Conservation (phyloP, 2,329 filamentous ascomycete genomes). For the Clarireedia monteithiana region DNA sequence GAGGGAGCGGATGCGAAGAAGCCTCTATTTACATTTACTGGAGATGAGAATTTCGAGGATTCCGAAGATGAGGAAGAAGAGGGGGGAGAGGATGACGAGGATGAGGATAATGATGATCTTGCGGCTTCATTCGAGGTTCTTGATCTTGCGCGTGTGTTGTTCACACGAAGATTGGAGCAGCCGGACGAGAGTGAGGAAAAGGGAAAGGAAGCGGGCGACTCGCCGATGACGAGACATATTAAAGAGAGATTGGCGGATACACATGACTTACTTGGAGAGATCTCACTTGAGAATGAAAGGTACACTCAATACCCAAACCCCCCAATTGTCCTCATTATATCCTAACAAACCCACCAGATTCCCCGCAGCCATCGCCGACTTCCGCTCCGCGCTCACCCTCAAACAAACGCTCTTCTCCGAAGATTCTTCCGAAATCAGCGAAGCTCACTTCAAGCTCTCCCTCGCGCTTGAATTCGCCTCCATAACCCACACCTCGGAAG, state of each 20-base stretch:
- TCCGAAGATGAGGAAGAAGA: constrained; percentile 66
- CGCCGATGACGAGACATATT: constrained; percentile 46
- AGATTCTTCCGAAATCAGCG: constrained; percentile 79
- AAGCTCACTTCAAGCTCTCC: constrained; percentile 94
- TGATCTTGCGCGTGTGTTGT: constrained; percentile 65
- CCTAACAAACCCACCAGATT: constrained; percentile 45
- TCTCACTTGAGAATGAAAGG: constrained; percentile 92
- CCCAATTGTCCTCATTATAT: not conserved
- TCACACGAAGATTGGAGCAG: constrained; percentile 47
- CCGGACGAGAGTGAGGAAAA: constrained; percentile 37
- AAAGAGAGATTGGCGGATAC: constrained; percentile 77
- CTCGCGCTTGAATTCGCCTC: constrained; percentile 91
- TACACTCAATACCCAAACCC: constrained; percentile 29
- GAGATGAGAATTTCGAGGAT: constrained; percentile 87
- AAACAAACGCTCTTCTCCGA: constrained; percentile 72
- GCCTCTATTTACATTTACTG: constrained; percentile 83
- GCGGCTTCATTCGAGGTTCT: constrained; percentile 78
- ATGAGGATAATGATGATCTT: constrained; percentile 64
- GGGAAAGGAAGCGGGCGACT: constrained; percentile 64
- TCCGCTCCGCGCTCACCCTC: constrained; percentile 66
- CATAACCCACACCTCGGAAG: constrained; percentile 53
- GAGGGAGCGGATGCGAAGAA: constrained; percentile 47
- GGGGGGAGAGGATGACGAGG: constrained; percentile 36
- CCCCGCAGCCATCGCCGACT: constrained; percentile 76
- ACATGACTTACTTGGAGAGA: constrained; percentile 89